Percentiles rank a stretch among this genome's conserved stretches.
Conservation (phyloP, 805 yeast species). For the Barnettozyma sp. region DNA sequence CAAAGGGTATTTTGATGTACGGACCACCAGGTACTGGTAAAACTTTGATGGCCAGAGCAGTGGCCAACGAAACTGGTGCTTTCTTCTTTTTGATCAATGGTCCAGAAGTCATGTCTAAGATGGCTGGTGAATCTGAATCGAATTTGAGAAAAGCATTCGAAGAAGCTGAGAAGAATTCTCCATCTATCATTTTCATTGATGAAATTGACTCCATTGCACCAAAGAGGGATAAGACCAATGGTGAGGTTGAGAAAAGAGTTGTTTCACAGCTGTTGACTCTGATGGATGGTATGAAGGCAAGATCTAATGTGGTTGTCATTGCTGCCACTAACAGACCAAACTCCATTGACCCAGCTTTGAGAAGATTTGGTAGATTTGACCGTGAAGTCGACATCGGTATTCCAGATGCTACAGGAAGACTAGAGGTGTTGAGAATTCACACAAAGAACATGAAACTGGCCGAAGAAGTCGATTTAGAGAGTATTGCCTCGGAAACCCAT, state of each 20-base stretch:
- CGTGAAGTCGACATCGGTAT: constrained; percentile 89
- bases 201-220: constrained; percentile 99
- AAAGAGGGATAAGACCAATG: constrained; percentile 98
- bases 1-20: constrained; percentile 94
- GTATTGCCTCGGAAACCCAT: constrained; percentile 95
- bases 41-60: constrained; percentile 96
- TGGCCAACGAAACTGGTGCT: constrained; percentile 98
- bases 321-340: constrained; percentile 90
- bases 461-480: constrained; percentile 91
- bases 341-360: constrained; percentile 68
- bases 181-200: constrained; percentile 95
- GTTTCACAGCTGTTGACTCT: constrained; percentile 95
- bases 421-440: constrained; percentile 94
- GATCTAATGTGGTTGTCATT: constrained; percentile 95
- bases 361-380: constrained; percentile 87
- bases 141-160: constrained; percentile 96
- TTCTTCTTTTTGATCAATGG: constrained; percentile 97
- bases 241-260: constrained; percentile 99
- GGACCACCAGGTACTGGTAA: constrained; percentile 99
- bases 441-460: constrained; percentile 97
- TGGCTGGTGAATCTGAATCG: constrained; percentile 99
- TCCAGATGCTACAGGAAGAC: constrained; percentile 98
- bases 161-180: constrained; percentile 98
- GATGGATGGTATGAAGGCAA: constrained; percentile 99
- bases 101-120: constrained; percentile 99